Base-by-base conservation (phyloP, 169 alveolate species). In the Cryptosporidium viatorum region DNA sequence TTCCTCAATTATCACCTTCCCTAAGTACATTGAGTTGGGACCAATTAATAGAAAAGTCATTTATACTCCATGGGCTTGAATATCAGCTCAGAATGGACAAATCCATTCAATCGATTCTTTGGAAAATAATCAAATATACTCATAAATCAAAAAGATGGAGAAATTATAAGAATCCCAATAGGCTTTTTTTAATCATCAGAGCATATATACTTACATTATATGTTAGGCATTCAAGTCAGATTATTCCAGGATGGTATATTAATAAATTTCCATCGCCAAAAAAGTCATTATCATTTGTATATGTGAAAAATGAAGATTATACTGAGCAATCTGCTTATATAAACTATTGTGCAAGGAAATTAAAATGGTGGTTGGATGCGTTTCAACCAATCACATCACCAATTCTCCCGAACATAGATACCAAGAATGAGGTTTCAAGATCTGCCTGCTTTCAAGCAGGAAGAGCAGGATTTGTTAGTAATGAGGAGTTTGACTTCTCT, bases 381-480 rank as follows among this genome's bases (percentile, higher is more conserved):
- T 23, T 26, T 21, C 73, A 59, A 18, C 89, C 89, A n/a, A 65
- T 35, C 26, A 8, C 37, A 7, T 60, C 62, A 14, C 45, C 65
- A 2, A 23, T 80, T 16, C 18, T 62, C 37, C 80, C 80, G 4
- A 80, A 80, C 62, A 29, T 80, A 14, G 41, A 35, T 21, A 59
- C 70, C 10, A 80, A 43, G 5, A 26, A 80, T n/a, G 75, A 65
- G 29, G 69, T 80, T 26, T 37, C 80, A 9, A 35, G 41, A 23
- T 59, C 89, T 0, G 75, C 74, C 21, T 80, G 89, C 33, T 59
- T 62, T 48, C 80, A 80, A 45, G 89, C 89, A 39, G 75, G 67
- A 8, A 80, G 75, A 23, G 65, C 89, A n/a, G 89, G 89, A 60
- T 80, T 80, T 65, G 89, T 80, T 26, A 80, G 89, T 31, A 80